These are phyloP conservation scores for Fimicolochytrium jonesii DNA, from an alignment of 192 early-diverging fungal genomes.

Conservation along the genomic window DNA sequence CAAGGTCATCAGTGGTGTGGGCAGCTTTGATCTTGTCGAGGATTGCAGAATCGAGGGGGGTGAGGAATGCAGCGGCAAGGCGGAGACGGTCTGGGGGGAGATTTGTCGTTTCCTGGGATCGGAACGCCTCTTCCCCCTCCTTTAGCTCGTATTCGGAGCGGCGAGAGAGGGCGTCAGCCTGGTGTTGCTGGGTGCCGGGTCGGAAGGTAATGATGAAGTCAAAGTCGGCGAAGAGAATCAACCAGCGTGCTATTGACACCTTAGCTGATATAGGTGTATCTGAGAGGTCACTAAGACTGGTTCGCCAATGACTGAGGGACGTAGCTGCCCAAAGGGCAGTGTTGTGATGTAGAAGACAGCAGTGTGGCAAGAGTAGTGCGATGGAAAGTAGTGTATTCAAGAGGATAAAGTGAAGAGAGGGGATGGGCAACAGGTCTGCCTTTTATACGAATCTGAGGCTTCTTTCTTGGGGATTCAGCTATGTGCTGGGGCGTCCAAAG, in stretches of 20 bases:
- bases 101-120: background rate
- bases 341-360: too few species aligned
- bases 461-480: too few species aligned
- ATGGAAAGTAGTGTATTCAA: too few species aligned
- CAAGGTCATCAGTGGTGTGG: background rate
- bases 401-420: too few species aligned
- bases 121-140: background rate
- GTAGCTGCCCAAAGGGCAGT: too few species aligned
- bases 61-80: background rate
- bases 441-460: too few species aligned
- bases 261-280: too few species aligned
- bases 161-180: background rate
- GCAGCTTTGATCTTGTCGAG: background rate
- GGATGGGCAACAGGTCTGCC: too few species aligned
- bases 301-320: too few species aligned
- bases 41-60: background rate
- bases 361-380: too few species aligned
- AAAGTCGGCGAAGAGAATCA: background rate
- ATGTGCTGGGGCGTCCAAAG: too few species aligned
- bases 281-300: too few species aligned
- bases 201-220: background rate
- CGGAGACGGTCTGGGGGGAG: background rate
- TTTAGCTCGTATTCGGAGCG: background rate
- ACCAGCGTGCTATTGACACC: conserved; percentile 32
- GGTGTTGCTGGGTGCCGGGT: background rate